A percentile compares a stretch with the other conserved stretches of the same genome.
Evolutionary conservation across 2,329 filamentous ascomycete species (phyloP).

Genomic region (Arthrobotrys megalospora): DNA sequence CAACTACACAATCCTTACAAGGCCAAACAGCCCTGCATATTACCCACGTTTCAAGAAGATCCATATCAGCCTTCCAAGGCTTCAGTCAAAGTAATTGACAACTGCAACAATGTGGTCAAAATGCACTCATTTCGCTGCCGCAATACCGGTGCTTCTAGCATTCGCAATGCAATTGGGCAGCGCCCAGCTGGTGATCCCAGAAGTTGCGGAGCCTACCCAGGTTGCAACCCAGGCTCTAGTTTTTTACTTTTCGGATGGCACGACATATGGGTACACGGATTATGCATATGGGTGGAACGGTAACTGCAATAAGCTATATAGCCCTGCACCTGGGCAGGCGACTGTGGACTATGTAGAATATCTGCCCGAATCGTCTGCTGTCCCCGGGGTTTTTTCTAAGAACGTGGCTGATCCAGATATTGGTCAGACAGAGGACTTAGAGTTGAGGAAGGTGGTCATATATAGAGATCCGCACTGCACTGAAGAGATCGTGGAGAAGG

Average conservation of each 20-base stretch:
- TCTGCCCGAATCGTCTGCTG: slow-evolving; percentile 3
- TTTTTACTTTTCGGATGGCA: slow-evolving; percentile 57
- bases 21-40: not conserved
- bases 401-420: slow-evolving; percentile 35
- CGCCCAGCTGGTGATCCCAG: slow-evolving; percentile 45
- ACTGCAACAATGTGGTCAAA: slow-evolving; percentile 31
- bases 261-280: slow-evolving; percentile 50
- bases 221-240: slow-evolving; percentile 31
- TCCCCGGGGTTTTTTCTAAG: slow-evolving; percentile 30
- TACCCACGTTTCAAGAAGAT: not conserved
- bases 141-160: slow-evolving; percentile 12
- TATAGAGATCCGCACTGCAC: slow-evolving; percentile 48
- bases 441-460: slow-evolving; percentile 44
- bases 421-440: slow-evolving; percentile 36
- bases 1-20: slow-evolving; percentile 31
- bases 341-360: slow-evolving; percentile 56
- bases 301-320: slow-evolving; percentile 50
- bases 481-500: slow-evolving; percentile 32
- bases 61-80: slow-evolving; percentile 14
- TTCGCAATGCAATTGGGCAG: not conserved
- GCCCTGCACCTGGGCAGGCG: slow-evolving; percentile 40
- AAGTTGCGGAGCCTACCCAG: not conserved
- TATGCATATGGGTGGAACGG: slow-evolving; percentile 57
- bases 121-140: slow-evolving; percentile 1
- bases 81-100: not conserved